These are phyloP conservation scores for Dryas alaskensis DNA, from an alignment of 306 rosid genomes.

Conservation along the genomic window DNA sequence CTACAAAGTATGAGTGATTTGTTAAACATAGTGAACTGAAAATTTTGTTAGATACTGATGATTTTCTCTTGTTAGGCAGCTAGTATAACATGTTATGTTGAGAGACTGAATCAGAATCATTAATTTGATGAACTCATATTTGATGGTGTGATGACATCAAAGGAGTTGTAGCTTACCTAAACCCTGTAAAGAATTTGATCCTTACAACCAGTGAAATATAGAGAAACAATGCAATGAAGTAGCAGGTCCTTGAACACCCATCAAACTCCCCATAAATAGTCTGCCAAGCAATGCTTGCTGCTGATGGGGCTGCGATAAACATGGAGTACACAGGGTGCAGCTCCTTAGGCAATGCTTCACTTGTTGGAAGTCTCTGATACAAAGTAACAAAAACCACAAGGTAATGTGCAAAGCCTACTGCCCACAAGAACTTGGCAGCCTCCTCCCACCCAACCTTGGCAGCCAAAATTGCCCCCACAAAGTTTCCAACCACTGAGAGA, in stretches of 20 bases:
- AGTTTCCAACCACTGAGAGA: constrained; percentile 82
- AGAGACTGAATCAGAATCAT: not conserved
- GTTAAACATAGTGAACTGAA: not conserved
- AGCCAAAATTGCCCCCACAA: constrained; percentile 80
- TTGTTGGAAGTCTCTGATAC: constrained; percentile 86
- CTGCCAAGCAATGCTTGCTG: constrained; percentile 78
- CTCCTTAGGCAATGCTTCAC: constrained; percentile 78
- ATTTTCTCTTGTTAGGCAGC: not conserved
- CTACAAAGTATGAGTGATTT: constrained; percentile 33
- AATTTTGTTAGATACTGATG: not conserved
- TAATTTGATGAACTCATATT: too few species aligned
- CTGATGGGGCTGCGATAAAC: constrained; percentile 88
- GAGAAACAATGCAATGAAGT: constrained; percentile 82
- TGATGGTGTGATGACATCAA: not conserved
- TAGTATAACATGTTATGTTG: not conserved
- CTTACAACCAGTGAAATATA: constrained; percentile 62
- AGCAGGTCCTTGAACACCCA: constrained; percentile 67
- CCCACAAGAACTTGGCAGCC: constrained; percentile 84
- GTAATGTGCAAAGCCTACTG: constrained; percentile 84
- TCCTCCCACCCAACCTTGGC: constrained; percentile 76
- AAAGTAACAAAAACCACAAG: constrained; percentile 76
- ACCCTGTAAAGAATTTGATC: constrained; percentile 82
- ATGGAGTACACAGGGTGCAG: constrained; percentile 87
- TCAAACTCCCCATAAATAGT: constrained; percentile 64
- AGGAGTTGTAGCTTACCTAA: constrained; percentile 42